Base-by-base conservation (phyloP, 495 filamentous ascomycete species). In the Neurospora intermedia region DNA sequence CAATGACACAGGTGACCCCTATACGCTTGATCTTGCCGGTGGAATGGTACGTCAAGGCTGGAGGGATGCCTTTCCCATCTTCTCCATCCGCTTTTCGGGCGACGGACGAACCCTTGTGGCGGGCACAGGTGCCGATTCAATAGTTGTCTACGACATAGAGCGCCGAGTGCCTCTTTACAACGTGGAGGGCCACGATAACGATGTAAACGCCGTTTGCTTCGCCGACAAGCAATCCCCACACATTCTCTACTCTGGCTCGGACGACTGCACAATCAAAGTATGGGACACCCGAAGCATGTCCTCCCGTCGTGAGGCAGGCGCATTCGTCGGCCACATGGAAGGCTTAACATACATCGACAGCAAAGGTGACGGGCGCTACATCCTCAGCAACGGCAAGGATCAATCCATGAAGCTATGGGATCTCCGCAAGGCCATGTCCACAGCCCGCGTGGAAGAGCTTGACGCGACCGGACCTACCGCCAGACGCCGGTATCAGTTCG, bases 341-440 rank as follows among this genome's bases (percentile, higher is more conserved):
- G 96, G 96, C 16, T 78, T 99, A 3, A 99, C 96, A 0, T 98
- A 97, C 77, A 91, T 99, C 72, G 95, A 98, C 81, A 94, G 91
- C 82, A 99, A 98, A 82, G 94, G 94, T 69, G 96, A 99, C 78
- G 96, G 96, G 10, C 88, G 96, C 54, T 99, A 97, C 78, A 90
- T 98, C 10, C 86, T 99, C 8, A 95, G 92, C 74, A 99, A 99
- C 74, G 92, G 88, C 73, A 99, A 99, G 77, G 96, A 99, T 77
- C 96, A 99, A 80, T 92, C 89, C 42, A 97, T 97, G 91, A 99
- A 98, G 82, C 87, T 99, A 5, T 99, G 96, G 96, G 96, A 99
- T 82, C 83, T 99, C 69, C 86, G 96, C 76, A 88, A 84, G 83
- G 93, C 92, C 87, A 92, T 93, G 87, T 89, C 88, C 27, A 90